Base-by-base conservation (phyloP, 257 asterid genomes). In the Penstemon eatonii region DNA sequence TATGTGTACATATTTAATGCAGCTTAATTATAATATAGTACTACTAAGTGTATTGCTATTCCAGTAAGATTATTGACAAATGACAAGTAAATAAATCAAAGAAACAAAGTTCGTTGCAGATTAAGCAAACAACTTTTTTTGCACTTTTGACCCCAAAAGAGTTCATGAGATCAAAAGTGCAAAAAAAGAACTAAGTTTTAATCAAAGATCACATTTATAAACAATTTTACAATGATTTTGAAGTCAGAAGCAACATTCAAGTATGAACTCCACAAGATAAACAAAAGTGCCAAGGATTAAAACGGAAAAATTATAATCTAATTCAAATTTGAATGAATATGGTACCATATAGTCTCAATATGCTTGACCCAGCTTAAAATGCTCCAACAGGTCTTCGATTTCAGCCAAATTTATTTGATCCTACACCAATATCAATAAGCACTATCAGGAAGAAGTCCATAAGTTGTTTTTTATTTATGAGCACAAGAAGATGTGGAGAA, bases 351-450 rank as follows among this genome's bases (percentile, higher is more conserved):
- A 40, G 15, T 62, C 67, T 15, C 18, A 63, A 73, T 15, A 65
- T 13, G 47, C 68, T 44, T 60, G 53, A 47, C 80, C 19, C 74
- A 93, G 97, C 99, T 91, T 93, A 77, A 84, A 93, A 76, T 88
- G 92, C 84, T 87, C 90, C 65, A 93, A 41, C 44, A 97, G 96
- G 79, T 90, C 77, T 76, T 85, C 91, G 83, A 82, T 75, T 70
- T 93, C 97, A 74, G 88, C 86, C 75, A 93, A 41, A 56, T 82
- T 84, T 76, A 93, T 80, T 84, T 93, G 99, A 85, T 86, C 99
- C 99, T 91, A 85, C 76, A 83, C 81, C 63, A 80, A 63, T 64
- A 81, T 58, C 69, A 68, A 68, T 15, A 45, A 57, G 75, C 41
- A 41, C 40, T 71, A 79, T 84, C 76, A 84, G 75, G 51, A 15